Percentiles rank a stretch among this genome's conserved stretches.
These are phyloP conservation scores for Petunia secreta DNA, from an alignment of 257 asterid genomes.

Conservation along the genomic window DNA sequence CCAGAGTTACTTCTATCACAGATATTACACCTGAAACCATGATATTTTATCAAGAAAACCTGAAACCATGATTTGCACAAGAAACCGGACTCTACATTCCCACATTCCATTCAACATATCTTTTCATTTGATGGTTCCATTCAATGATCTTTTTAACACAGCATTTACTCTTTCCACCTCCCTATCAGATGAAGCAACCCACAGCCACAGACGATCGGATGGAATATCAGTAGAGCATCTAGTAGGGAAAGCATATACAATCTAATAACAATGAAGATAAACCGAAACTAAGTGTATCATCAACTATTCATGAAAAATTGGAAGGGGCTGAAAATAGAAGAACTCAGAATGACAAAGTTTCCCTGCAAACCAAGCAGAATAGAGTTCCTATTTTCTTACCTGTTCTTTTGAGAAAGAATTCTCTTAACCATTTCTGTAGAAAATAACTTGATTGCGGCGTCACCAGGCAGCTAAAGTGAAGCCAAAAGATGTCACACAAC, in stretches of 20 bases:
- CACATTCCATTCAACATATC: neutral
- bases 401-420: neutral
- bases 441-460: neutral
- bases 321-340: neutral
- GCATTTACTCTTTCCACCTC: neutral
- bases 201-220: neutral
- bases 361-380: neutral
- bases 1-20: neutral
- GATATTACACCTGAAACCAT: neutral
- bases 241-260: neutral
- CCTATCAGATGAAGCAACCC: neutral
- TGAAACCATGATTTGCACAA: neutral
- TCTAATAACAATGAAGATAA: neutral
- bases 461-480: neutral
- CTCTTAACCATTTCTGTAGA: neutral
- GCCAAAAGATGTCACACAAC: neutral
- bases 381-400: neutral
- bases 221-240: neutral
- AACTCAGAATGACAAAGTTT: neutral
- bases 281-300: constrained; percentile 15
- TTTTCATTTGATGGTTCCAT: too few relatives aligned
- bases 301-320: neutral
- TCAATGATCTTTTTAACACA: neutral
- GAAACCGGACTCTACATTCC: neutral
- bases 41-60: neutral